Base-by-base conservation (phyloP, 805 yeast genomes). In the Pichia manshurica region DNA sequence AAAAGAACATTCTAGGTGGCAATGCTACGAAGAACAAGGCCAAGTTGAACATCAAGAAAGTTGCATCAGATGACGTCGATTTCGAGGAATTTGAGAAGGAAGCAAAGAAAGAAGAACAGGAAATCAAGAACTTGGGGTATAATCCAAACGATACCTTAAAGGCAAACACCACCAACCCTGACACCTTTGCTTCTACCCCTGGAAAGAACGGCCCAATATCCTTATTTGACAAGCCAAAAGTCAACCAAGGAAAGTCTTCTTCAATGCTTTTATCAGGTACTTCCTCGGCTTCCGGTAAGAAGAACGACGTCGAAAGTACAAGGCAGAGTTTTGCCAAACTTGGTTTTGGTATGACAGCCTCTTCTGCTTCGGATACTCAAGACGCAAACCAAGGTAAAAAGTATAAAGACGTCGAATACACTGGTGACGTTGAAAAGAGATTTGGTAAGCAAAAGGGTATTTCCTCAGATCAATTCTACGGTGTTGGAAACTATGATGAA, bases 401-500 rank as follows among this genome's bases (percentile, higher is more conserved):
- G 46, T 53, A 59, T 29, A 65, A 71, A 35, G 64, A 60, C 46
- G 57, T 64, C 46, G 73, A 74, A 56, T 84, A 84, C 63, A 80
- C 88, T 1, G 93, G 93, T 33, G 82, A 82, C 54, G 85, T 85
- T 28, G 80, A 78, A 34, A 73, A 71, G 59, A 87, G 88, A 69
- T 93, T 77, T 63, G 97, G 97, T 48, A 71, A 70, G 36, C 96
- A 90, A 64, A 91, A 87, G 75, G 96, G 90, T 42, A 93, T 93
- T 53, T 93, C 98, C 0, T 90, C 97, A 2, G 98, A 93, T 67
- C 95, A 90, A 69, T 80, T 78, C 60, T 93, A 93, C 66, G 96
- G 96, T 17, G 82, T 96, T 60, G 91, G 90, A 38, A 70, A 81
- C 22, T 87, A 78, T 60, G 97, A 88, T 59, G 84, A 85, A 54